Base-by-base conservation (phyloP, 2,329 filamentous ascomycete species). In the Pseudopyricularia javanii region DNA sequence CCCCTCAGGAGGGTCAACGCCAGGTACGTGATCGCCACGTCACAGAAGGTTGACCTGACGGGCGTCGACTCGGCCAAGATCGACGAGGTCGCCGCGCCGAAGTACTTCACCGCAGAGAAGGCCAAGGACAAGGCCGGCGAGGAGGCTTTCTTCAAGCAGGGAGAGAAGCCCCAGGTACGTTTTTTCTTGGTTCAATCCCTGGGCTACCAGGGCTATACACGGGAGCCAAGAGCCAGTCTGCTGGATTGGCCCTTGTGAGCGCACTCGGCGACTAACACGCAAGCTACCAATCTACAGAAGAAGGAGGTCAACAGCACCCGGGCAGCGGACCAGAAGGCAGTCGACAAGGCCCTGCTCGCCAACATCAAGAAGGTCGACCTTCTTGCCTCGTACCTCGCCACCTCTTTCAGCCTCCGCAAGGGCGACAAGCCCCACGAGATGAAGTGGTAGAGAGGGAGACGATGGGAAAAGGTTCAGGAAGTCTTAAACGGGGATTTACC, bases 361-460 rank as follows among this genome's bases (percentile, higher is more conserved):
- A 87, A 78, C 75, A 93, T 98, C 82, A 97, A 97, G 88, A 96
- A 97, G 85, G 90, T 95, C 74, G 86, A 90, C 65, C 79, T 91
- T 76, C 87, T 98, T 66, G 76, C 83, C 71, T 88, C 85, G 78
- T 98, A 98, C 84, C 88, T 98, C 66, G 82, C 82, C 70, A 88
- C 86, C 75, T 89, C 86, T 72, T 98, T 98, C 88, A 94, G 88
- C 84, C 85, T 98, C 76, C 88, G 91, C 79, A 96, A 91, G 82
- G 93, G 93, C 70, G 91, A 98, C 83, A 91, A 91, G 86, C 93
- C 93, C 77, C 93, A 98, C 80, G 88, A 95, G 85, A 97, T 98
- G 93, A 88, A 88, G 78, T 98, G 91, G 84, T 98, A 96, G 77
- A 83, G 59, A 58, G 54, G 49, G 43, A 37, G 52, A 49, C 53